Conservation (phyloP, 306 rosid genomes). For the Calophaca sinica region DNA sequence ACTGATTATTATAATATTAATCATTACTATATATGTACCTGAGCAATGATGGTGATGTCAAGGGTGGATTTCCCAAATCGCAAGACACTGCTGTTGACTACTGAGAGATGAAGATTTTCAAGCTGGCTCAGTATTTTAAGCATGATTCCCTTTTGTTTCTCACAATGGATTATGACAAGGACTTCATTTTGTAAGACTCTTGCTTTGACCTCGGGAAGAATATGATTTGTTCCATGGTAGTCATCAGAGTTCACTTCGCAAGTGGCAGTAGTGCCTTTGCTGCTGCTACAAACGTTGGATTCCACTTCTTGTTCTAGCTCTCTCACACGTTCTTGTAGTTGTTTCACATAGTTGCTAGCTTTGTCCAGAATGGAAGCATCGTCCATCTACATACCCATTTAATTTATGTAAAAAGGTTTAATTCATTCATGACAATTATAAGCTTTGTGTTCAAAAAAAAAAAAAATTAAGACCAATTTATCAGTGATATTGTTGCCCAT, state of each 20-base stretch:
- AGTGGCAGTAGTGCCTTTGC: not conserved
- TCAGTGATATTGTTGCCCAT: too few relatives aligned
- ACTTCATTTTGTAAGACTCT: conserved; percentile 43
- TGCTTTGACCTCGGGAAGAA: conserved; percentile 41
- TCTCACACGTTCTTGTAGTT: conserved; percentile 49
- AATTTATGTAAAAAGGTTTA: not conserved
- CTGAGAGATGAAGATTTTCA: conserved; percentile 45
- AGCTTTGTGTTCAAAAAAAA: too few relatives aligned
- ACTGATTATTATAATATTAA: not conserved
- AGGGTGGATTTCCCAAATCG: conserved; percentile 48
- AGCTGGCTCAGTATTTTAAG: conserved; percentile 46
- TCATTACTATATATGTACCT: conserved; percentile 4
- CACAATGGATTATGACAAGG: conserved; percentile 46
- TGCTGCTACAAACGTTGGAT: not conserved
- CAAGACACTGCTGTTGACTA: conserved; percentile 47
- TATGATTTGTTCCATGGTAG: not conserved
- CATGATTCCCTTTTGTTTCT: conserved; percentile 45
- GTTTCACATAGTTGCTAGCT: conserved; percentile 41
- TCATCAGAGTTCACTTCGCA: not conserved
- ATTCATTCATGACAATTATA: not conserved
- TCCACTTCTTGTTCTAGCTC: conserved; percentile 47
- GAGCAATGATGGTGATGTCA: conserved; percentile 51
- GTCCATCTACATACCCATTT: conserved; percentile 39
- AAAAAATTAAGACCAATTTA: too few relatives aligned
- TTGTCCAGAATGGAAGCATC: conserved; percentile 37